These are phyloP conservation scores for Lipomyces yamadae DNA, from an alignment of 805 yeast species.

Conservation along the genomic window DNA sequence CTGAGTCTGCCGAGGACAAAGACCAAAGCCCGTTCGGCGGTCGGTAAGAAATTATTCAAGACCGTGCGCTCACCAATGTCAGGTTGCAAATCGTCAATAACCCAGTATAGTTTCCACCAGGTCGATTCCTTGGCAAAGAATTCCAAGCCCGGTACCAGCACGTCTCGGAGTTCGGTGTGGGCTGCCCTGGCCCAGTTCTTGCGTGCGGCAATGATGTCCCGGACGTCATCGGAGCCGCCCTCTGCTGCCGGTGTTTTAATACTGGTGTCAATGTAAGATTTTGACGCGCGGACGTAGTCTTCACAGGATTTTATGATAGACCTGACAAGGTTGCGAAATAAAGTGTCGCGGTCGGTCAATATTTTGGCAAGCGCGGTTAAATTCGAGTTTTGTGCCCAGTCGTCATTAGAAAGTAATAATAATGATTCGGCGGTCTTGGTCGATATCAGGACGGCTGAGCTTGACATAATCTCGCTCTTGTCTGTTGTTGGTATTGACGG, in stretches of 20 bases:
- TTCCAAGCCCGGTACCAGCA: constrained; percentile 40
- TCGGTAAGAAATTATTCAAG: constrained; percentile 40
- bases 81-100: constrained; percentile 47
- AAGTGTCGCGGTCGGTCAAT: constrained; percentile 20
- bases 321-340: constrained; percentile 21
- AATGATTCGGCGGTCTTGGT: constrained; percentile 14
- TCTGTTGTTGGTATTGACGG: constrained; percentile 2
- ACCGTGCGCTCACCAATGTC: constrained; percentile 36
- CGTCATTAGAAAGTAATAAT: background rate
- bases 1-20: constrained; percentile 45
- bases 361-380: constrained; percentile 6
- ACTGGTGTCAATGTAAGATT: constrained; percentile 17
- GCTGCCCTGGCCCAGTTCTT: constrained; percentile 46
- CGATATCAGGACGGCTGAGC: constrained; percentile 22
- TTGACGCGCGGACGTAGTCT: constrained; percentile 37
- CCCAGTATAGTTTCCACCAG: constrained; percentile 48
- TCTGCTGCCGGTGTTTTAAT: constrained; percentile 1
- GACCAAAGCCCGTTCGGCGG: constrained; percentile 41
- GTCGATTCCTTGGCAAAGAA: constrained; percentile 36
- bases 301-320: constrained; percentile 44
- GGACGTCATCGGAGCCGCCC: constrained; percentile 25
- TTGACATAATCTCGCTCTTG: background rate
- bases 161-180: constrained; percentile 48
- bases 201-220: constrained; percentile 36
- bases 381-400: constrained; percentile 17